phyloP scores from a whole-genome alignment of 495 filamentous ascomycete genomes.

The Ascobolus immersus region DNA sequence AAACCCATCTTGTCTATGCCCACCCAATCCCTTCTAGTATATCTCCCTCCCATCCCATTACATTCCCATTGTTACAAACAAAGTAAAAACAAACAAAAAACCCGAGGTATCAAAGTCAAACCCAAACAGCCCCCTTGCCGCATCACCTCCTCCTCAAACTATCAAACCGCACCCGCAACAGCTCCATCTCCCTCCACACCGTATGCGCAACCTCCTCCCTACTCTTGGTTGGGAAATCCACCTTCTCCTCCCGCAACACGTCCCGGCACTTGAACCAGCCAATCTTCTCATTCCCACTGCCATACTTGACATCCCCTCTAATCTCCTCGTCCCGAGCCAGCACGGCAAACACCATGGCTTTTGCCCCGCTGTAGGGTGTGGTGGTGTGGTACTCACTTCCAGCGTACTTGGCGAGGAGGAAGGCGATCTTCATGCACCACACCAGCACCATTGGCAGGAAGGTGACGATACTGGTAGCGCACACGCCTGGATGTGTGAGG shows the following conservation, averaged over 20 bases:
- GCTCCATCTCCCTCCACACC: conserved; percentile 70
- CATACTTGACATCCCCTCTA: conserved; percentile 68
- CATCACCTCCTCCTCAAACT: no score
- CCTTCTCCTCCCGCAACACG: no score
- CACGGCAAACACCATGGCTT: conserved; percentile 51
- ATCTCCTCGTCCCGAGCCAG: conserved; percentile 34
- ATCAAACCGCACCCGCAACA: conserved; percentile 44
- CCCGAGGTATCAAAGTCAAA: no score
- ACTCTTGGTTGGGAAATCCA: no score
- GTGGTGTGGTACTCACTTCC: conserved; percentile 72
- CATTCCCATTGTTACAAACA: no score
- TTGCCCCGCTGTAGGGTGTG: conserved; percentile 47
- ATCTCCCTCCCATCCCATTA: no score
- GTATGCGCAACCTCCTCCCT: conserved; percentile 47
- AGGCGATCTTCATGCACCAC: conserved; percentile 35
- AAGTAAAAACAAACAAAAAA: no score
- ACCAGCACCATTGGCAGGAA: conserved; percentile 37
- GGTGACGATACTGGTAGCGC: conserved; percentile 52
- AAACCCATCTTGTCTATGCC: no score
- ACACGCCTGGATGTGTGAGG: conserved; percentile 70
- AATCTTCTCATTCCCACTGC: conserved; percentile 32
- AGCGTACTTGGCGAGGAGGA: conserved; percentile 49
- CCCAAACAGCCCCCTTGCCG: no score
- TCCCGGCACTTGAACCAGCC: no score
- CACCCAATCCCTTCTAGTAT: no score